Conservation (phyloP, 2,329 filamentous ascomycete species). For the Cryoendolithus antarcticus region DNA sequence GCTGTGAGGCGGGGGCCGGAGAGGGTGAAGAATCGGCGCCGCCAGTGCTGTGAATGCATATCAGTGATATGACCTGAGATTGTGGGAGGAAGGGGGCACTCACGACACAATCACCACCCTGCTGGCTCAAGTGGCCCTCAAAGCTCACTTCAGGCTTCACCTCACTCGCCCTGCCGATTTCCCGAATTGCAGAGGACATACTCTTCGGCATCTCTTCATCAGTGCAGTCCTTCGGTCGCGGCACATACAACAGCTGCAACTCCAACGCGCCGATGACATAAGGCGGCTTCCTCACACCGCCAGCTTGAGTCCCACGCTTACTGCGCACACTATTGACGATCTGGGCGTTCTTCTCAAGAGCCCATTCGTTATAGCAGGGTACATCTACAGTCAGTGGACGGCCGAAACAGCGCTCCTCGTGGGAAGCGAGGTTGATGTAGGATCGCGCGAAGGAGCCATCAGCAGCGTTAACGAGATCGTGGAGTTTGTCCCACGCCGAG, state of each 20-base stretch:
- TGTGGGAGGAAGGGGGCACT: slow-evolving; percentile 30
- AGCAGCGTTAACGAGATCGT: slow-evolving; percentile 67
- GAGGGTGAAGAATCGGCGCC: slow-evolving; percentile 92
- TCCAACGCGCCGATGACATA: slow-evolving; percentile 94
- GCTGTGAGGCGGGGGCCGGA: slow-evolving; percentile 83
- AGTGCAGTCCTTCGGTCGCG: slow-evolving; percentile 70
- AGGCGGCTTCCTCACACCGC: slow-evolving; percentile 70
- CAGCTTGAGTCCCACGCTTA: slow-evolving; percentile 44
- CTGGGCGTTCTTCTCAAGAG: slow-evolving; percentile 61
- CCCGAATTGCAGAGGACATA: slow-evolving; percentile 91
- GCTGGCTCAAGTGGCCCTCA: slow-evolving; percentile 87
- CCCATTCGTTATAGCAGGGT: slow-evolving; percentile 98
- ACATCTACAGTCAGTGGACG: slow-evolving; percentile 79
- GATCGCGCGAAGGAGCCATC: slow-evolving; percentile 91
- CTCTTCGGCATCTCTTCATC: slow-evolving; percentile 99
- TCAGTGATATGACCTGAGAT: neutral
- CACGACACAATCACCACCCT: slow-evolving; percentile 94
- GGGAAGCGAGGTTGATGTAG: slow-evolving; percentile 87
- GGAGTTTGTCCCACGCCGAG: slow-evolving; percentile 74
- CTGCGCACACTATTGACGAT: slow-evolving; percentile 84
- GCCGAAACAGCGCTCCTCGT: slow-evolving; percentile 78
- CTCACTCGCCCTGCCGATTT: slow-evolving; percentile 82
- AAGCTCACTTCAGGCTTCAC: slow-evolving; percentile 53
- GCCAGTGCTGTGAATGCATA: slow-evolving; percentile 62
- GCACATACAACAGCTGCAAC: slow-evolving; percentile 86